These are phyloP conservation scores for Botryotinia globosa DNA, from an alignment of 2,329 filamentous ascomycete genomes.

Conservation along the genomic window DNA sequence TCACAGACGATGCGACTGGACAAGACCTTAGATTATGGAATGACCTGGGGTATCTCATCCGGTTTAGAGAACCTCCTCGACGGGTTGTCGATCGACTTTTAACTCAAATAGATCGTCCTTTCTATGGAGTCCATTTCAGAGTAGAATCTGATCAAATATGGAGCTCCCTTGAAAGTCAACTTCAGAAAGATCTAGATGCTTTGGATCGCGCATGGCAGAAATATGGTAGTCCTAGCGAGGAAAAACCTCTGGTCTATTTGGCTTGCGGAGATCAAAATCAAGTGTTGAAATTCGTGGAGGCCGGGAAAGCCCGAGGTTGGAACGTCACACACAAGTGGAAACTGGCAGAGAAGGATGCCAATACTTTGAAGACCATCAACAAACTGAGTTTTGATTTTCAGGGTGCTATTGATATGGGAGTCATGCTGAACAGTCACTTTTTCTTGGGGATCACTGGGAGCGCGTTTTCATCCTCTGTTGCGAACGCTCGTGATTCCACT, in stretches of 20 bases:
- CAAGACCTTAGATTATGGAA: slow-evolving; percentile 40
- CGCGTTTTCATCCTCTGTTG: slow-evolving; percentile 39
- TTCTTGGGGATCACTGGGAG: slow-evolving; percentile 40
- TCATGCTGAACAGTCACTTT: slow-evolving; percentile 38
- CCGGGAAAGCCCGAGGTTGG: slow-evolving; percentile 38
- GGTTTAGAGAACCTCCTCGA: slow-evolving; percentile 37
- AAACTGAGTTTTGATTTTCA: slow-evolving; percentile 40
- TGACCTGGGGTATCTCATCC: slow-evolving; percentile 38
- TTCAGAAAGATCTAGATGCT: slow-evolving; percentile 39
- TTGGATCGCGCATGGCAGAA: slow-evolving; percentile 39
- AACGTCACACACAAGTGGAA: slow-evolving; percentile 40
- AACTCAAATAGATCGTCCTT: slow-evolving; percentile 33
- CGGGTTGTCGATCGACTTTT: slow-evolving; percentile 32
- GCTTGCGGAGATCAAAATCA: slow-evolving; percentile 40
- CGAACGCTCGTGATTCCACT: slow-evolving; percentile 39
- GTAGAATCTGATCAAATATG: slow-evolving; percentile 42
- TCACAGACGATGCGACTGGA: slow-evolving; percentile 41
- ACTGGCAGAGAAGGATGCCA: slow-evolving; percentile 29
- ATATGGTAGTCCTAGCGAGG: slow-evolving; percentile 25
- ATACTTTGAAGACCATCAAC: slow-evolving; percentile 32
- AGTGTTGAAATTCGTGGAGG: slow-evolving; percentile 36
- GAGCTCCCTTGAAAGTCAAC: slow-evolving; percentile 40
- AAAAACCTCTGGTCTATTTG: slow-evolving; percentile 39
- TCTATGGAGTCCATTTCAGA: slow-evolving; percentile 41
- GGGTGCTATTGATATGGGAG: slow-evolving; percentile 39